Evolutionary conservation across 2,329 filamentous ascomycete species (phyloP).

Genomic region (Stagonosporopsis vannaccii): DNA sequence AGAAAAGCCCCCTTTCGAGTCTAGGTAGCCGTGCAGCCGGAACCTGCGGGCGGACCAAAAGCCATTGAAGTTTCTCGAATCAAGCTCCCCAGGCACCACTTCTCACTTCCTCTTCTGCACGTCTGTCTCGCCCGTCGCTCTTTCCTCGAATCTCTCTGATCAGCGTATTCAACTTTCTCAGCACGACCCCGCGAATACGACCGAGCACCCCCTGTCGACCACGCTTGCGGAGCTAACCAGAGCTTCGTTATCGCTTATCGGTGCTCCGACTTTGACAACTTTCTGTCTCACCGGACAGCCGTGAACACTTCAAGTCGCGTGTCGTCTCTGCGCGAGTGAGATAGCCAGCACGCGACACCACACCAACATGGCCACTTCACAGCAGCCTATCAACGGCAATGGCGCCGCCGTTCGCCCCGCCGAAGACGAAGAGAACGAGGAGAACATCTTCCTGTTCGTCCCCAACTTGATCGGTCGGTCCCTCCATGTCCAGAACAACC

Average conservation of each 20-base stretch:
- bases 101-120: slow-evolving; percentile 4
- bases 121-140: slow-evolving; percentile 17
- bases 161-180: slow-evolving; percentile 3
- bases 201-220: slow-evolving; percentile 9
- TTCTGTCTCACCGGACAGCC: slow-evolving; percentile 23
- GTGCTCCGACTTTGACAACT: slow-evolving; percentile 35
- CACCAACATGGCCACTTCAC: slow-evolving; percentile 37
- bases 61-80: slow-evolving; percentile 25
- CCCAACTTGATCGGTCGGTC: slow-evolving; percentile 60
- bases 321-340: slow-evolving; percentile 16
- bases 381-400: slow-evolving; percentile 40
- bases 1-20: slow-evolving; percentile 34
- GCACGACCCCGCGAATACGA: slow-evolving; percentile 11
- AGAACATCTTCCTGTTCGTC: slow-evolving; percentile 63
- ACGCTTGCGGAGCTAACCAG: slow-evolving; percentile 14
- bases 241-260: slow-evolving; percentile 49
- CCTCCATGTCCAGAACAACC: neutral
- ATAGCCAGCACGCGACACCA: slow-evolving; percentile 9
- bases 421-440: slow-evolving; percentile 43
- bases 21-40: slow-evolving; percentile 27
- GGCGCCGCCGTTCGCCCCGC: slow-evolving; percentile 36
- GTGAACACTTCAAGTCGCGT: slow-evolving; percentile 14
- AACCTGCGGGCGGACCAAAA: slow-evolving; percentile 31
- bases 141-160: slow-evolving; percentile 1
- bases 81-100: slow-evolving; percentile 22